Evolutionary conservation across 441 rosid species (phyloP), one percentile per base, ranked within the genome.

Genomic region (Geranium incanum): DNA sequence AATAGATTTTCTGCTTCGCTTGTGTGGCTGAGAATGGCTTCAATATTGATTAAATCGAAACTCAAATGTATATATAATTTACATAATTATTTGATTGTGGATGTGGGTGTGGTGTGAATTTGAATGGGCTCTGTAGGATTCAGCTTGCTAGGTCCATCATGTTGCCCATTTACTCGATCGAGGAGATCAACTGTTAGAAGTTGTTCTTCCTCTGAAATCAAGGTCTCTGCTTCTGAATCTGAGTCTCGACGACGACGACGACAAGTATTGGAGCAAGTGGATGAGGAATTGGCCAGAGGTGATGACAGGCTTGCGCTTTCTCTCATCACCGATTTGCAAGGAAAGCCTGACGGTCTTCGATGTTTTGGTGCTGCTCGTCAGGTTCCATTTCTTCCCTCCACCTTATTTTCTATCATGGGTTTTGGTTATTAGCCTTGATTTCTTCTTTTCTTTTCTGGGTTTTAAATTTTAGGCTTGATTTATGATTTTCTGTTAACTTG

Each of bases 331-430:
- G 89, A 87, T 70, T 80, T 86, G 72, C 93, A 85, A 73, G 98
- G 93, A 6, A 87, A 85, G 71, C 84, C 95, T 1, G 88, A 84
- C 11, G 97, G 96, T 0, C 89, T 89, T 62, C 78, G 85, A 36
- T 88, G 96, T 73, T 93, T 91, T 43, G 95, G 92, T 0, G 85
- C 92, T 3, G 91, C 89, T 3, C 82, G 97, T 64, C 97, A 88
- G 91, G 96, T 92, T 23, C 15, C 21, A 50, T 50, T 50, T 50
- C 13, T 8, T 12, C 13, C 18, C n/a, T 52, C 59, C 57, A 11
- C 16, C 52, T 6, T 6, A 9, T 1, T 9, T 48, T 48, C 15
- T 48, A 0, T 48, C 13, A 1, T 41, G 48, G 48, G 48, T 41
- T 41, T 41, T 6, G 0, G 7, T 39, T 41, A 4, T 41, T 5